A percentile compares a stretch with the other conserved stretches of the same genome.
phyloP scores from a whole-genome alignment of 257 asterid species.

The Fraxinus pennsylvanica region DNA sequence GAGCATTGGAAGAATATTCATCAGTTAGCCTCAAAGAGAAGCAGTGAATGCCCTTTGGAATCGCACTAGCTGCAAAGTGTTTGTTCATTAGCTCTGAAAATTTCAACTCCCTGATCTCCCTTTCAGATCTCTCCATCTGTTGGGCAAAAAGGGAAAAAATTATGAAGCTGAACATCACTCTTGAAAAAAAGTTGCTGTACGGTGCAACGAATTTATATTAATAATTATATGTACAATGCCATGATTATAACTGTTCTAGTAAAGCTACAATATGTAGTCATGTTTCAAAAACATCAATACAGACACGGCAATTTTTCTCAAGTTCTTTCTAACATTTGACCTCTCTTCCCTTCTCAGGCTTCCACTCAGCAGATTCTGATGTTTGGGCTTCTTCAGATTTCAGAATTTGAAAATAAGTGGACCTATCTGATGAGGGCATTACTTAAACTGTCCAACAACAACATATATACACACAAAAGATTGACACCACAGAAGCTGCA shows the following conservation, averaged over 20 bases:
- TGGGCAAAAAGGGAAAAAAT: conserved; percentile 19
- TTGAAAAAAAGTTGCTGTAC: conserved; percentile 11
- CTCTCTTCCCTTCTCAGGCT: not conserved
- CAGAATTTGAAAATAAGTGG: not conserved
- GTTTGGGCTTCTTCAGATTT: not conserved
- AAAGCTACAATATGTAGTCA: not conserved
- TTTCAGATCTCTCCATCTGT: conserved; percentile 65
- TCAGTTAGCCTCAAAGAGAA: conserved; percentile 53
- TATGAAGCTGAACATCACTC: conserved; percentile 23
- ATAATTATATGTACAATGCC: not conserved
- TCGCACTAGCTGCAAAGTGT: conserved; percentile 59
- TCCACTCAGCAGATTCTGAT: not conserved
- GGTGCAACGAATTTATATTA: not conserved
- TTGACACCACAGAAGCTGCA: not conserved
- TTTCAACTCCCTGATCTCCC: conserved; percentile 47
- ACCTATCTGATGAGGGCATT: not conserved
- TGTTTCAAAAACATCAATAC: not conserved
- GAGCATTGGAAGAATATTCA: conserved; percentile 59
- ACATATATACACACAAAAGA: not conserved
- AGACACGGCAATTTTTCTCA: not conserved
- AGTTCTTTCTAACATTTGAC: not conserved
- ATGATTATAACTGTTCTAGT: not conserved
- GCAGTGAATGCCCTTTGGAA: conserved; percentile 57
- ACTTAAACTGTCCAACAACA: not conserved
- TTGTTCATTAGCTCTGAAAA: conserved; percentile 52